A percentile compares a stretch with the other conserved stretches of the same genome.
phyloP scores from a whole-genome alignment of 768 basidiomycete genomes.

The Stropharia rugosoannulata region DNA sequence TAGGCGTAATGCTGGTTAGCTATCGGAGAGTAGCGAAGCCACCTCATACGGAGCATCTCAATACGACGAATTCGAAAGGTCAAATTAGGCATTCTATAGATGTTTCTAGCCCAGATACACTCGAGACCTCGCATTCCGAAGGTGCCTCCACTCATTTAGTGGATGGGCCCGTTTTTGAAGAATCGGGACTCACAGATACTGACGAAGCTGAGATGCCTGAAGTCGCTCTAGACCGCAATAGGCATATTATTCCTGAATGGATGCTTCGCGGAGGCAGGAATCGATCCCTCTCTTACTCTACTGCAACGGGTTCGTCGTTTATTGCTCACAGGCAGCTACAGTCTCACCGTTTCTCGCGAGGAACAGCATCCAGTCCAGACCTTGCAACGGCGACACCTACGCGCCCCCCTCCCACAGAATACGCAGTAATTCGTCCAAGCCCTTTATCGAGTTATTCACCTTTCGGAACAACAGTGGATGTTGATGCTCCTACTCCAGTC shows the following conservation, averaged over 20 bases:
- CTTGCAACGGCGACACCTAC: constrained; percentile 32
- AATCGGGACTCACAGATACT: constrained; percentile 38
- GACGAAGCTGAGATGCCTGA: constrained; percentile 90
- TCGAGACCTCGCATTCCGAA: constrained; percentile 5
- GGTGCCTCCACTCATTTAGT: constrained; percentile 18
- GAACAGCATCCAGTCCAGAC: constrained; percentile 72
- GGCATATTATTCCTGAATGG: constrained; percentile 97
- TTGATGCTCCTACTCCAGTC: constrained; percentile 49
- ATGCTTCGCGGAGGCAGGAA: constrained; percentile 59
- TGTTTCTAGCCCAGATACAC: constrained; percentile 24
- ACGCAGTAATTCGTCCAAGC: constrained; percentile 30
- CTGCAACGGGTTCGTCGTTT: constrained; percentile 31
- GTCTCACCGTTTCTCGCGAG: constrained; percentile 43
- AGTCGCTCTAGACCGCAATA: constrained; percentile 85
- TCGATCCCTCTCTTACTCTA: constrained; percentile 51
- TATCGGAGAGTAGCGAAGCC: constrained; percentile 76
- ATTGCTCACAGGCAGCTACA: constrained; percentile 36
- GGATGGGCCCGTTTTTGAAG: constrained; percentile 20
- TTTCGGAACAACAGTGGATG: constrained; percentile 32
- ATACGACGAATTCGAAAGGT: constrained; percentile 19
- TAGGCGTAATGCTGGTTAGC: constrained; percentile 98
- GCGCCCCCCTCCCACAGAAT: constrained; percentile 10
- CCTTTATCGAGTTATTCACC: constrained; percentile 41
- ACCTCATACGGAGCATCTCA: neutral
- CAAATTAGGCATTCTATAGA: constrained; percentile 26